Conservation (phyloP, 345 rosid genomes). For the Sisymbrium irio region DNA sequence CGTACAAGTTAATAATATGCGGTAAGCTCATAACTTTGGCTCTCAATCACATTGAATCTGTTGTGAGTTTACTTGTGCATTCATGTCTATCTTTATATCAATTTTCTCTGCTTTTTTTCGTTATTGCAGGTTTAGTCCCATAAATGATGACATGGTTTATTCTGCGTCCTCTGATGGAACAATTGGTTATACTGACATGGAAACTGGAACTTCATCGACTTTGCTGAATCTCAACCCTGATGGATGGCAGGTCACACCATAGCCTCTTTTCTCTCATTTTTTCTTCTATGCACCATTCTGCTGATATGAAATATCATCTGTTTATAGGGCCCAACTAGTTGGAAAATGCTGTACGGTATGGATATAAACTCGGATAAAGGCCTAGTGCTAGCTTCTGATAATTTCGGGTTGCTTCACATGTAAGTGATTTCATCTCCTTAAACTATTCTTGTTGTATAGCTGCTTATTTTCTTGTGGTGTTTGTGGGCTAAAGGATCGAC, state of each 20-base stretch:
- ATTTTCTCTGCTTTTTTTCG: neutral
- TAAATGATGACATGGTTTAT: conserved; percentile 73
- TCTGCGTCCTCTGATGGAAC: conserved; percentile 97
- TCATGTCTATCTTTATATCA: neutral
- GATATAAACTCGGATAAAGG: conserved; percentile 81
- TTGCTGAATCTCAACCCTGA: conserved; percentile 81
- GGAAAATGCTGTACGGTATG: conserved; percentile 98
- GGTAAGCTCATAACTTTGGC: conserved; percentile 35
- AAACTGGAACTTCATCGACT: conserved; percentile 81
- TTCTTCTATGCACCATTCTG: neutral
- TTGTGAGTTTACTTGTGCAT: neutral
- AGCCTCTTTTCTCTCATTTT: neutral
- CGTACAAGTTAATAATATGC: conserved; percentile 86
- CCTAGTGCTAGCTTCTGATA: conserved; percentile 78
- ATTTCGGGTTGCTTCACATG: conserved; percentile 78
- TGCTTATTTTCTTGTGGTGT: conserved; percentile 4
- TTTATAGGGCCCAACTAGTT: conserved; percentile 60
- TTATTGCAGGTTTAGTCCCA: conserved; percentile 64
- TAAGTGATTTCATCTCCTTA: conserved; percentile 38
- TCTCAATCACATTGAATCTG: neutral
- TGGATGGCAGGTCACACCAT: conserved; percentile 81
- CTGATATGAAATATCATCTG: conserved; percentile 1
- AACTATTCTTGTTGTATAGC: neutral
- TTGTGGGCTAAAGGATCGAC: conserved; percentile 55
- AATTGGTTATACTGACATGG: conserved; percentile 81